A percentile compares a stretch with the other conserved stretches of the same genome.
These are phyloP conservation scores for Hanseniaspora clermontiae DNA, from an alignment of 805 yeast genomes.

Conservation along the genomic window DNA sequence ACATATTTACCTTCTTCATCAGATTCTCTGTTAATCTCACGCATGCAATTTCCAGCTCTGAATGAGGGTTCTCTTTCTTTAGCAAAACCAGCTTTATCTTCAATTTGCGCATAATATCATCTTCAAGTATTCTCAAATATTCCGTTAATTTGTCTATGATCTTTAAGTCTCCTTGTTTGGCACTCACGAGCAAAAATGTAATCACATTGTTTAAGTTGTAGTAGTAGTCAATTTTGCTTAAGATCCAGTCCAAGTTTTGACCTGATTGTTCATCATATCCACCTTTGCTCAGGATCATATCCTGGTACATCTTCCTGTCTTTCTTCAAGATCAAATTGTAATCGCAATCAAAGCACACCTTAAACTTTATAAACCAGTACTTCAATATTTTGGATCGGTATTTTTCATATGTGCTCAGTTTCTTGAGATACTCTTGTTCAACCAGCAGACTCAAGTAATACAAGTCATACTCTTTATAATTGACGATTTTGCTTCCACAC, in stretches of 20 bases:
- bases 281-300: background rate
- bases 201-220: slow-evolving; percentile 3
- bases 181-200: background rate
- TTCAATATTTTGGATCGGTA: background rate
- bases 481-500: background rate
- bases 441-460: slow-evolving; percentile 2
- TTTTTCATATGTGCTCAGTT: background rate
- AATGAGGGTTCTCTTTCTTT: background rate
- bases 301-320: background rate
- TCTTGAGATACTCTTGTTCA: slow-evolving; percentile 7
- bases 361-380: slow-evolving; percentile 9
- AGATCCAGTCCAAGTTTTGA: slow-evolving; percentile 7
- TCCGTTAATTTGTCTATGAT: background rate
- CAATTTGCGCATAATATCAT: background rate
- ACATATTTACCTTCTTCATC: background rate
- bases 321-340: background rate
- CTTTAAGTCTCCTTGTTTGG: background rate
- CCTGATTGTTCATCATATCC: slow-evolving; percentile 9
- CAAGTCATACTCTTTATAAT: slow-evolving; percentile 3
- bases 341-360: slow-evolving; percentile 6
- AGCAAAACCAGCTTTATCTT: background rate
- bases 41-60: background rate
- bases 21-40: background rate
- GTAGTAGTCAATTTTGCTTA: slow-evolving; percentile 6
- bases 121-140: slow-evolving; percentile 5